A percentile compares a stretch with the other conserved stretches of the same genome.
phyloP scores from a whole-genome alignment of 2,329 filamentous ascomycete genomes.

The Leptographium galeiforme region DNA sequence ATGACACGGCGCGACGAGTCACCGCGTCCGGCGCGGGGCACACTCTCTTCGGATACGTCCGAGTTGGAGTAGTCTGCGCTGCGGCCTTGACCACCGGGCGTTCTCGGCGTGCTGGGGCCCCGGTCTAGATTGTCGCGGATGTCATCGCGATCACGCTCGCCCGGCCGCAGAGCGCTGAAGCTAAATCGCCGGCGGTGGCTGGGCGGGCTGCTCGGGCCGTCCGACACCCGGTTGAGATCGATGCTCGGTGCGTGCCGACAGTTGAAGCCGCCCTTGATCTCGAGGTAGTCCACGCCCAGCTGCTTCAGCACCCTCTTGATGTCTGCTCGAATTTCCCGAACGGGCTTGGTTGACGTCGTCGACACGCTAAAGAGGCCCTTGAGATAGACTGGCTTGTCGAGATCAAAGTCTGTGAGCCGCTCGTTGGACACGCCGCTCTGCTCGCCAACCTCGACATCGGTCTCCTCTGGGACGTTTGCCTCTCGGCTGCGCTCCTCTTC shows the following conservation, averaged over 20 bases:
- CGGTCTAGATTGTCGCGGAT: conserved; percentile 44
- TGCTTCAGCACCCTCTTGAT: conserved; percentile 82
- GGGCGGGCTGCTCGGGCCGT: conserved; percentile 46
- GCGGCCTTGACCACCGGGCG: conserved; percentile 27
- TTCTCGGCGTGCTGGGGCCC: conserved; percentile 34
- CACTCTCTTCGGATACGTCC: conserved; percentile 71
- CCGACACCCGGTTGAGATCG: conserved; percentile 61
- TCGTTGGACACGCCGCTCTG: conserved; percentile 48
- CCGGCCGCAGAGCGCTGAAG: conserved; percentile 53
- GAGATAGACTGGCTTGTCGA: conserved; percentile 86
- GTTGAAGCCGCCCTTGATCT: conserved; percentile 87
- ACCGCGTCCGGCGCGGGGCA: conserved; percentile 38
- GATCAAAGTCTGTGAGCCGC: conserved; percentile 53
- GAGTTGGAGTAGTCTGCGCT: conserved; percentile 64
- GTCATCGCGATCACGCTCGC: conserved; percentile 51
- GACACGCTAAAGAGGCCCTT: conserved; percentile 96
- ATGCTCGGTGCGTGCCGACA: conserved; percentile 85
- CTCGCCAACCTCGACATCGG: conserved; percentile 62
- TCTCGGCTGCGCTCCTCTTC: conserved; percentile 38
- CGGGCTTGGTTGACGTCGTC: conserved; percentile 84
- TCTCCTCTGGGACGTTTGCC: conserved; percentile 79
- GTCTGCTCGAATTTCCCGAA: conserved; percentile 73
- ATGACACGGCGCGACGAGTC: conserved; percentile 23
- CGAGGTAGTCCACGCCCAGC: conserved; percentile 77
- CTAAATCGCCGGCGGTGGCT: conserved; percentile 67